phyloP scores from a whole-genome alignment of 2,329 filamentous ascomycete species.

The Epicoccum sorghinum region DNA sequence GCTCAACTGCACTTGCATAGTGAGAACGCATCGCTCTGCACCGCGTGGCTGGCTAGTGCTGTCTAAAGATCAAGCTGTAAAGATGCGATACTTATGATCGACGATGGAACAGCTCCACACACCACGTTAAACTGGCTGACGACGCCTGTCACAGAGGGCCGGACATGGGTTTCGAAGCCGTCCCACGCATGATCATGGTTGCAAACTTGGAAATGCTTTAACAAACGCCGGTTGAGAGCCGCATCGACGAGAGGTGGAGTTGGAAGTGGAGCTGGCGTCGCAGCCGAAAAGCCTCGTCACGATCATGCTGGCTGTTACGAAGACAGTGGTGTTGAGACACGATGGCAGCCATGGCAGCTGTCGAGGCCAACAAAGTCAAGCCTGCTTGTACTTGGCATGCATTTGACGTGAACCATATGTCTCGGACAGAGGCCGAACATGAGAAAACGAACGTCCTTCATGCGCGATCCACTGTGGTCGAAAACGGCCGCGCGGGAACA shows the following conservation, averaged over 20 bases:
- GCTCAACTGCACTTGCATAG: background rate
- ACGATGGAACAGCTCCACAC: slow-evolving; percentile 9
- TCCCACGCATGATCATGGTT: slow-evolving; percentile 4
- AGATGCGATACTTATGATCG: slow-evolving; percentile 8
- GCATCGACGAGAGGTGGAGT: slow-evolving; percentile 3
- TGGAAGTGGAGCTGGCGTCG: slow-evolving; percentile 10
- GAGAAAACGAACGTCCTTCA: slow-evolving; percentile 8
- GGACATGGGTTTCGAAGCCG: slow-evolving; percentile 8
- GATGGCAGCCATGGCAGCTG: background rate
- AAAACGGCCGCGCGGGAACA: slow-evolving; percentile 8
- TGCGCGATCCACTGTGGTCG: slow-evolving; percentile 2
- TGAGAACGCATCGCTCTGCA: background rate
- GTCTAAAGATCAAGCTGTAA: slow-evolving; percentile 5
- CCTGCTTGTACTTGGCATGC: slow-evolving; percentile 2
- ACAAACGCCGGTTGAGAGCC: slow-evolving; percentile 2
- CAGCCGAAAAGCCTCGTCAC: background rate
- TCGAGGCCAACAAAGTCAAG: background rate
- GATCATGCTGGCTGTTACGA: background rate
- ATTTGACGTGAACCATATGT: slow-evolving; percentile 9
- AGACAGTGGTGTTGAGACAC: background rate
- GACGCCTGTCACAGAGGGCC: slow-evolving; percentile 10
- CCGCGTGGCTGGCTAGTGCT: background rate
- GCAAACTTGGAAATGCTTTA: slow-evolving; percentile 1
- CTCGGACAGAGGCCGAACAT: slow-evolving; percentile 3
- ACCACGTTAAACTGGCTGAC: slow-evolving; percentile 11